Evolutionary conservation across 2,329 filamentous ascomycete genomes (phyloP), one percentile per base, ranked within the genome.

Genomic region (Tolypocladium paradoxum): DNA sequence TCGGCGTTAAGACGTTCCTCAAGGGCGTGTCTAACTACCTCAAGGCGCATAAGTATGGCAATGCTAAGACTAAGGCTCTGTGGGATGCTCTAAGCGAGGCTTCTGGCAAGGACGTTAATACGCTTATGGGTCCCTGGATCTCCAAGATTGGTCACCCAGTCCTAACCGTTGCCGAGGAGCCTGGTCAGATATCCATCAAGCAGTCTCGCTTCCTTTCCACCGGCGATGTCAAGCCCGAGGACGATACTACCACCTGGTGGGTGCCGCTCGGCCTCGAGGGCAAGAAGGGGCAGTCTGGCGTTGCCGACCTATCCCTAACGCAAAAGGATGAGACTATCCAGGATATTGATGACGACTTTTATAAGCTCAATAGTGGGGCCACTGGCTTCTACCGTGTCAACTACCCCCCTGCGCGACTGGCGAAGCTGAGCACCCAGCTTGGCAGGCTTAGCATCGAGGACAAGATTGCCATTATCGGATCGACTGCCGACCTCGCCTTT

Each of bases 201-300:
- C 93, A 99, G 70, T 86, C 83, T 50, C 86, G 93, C 54, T 99
- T 96, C 79, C 77, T 99, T 24, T 89, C 88, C 22, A 90, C 89
- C 4, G 93, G 93, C 11, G 92, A 97, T 66, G 88, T 90, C 53
- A 90, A 90, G 73, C 77, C 90, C 2, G 88, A 95, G 64, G 93
- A 99, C 60, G 91, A 99, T 64, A 77, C 87, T 63, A 96, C 91
- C 3, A 84, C 83, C 22, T 99, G 93, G 93, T 99, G 93, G 92
- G 82, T 97, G 55, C 93, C 93, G 18, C 79, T 99, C 34, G 87
- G 87, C 16, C 76, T 99, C 31, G 87, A 90, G 68, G 87, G 89
- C 51, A 89, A 89, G 62, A 73, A 78, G 37, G 78, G 85, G 24
- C 74, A 84, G 34, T 73, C 82, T 35, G 81, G 79, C 8, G 75